Percentiles rank a stretch among this genome's conserved stretches.
These are phyloP conservation scores for Leccinum subgranulosum DNA, from an alignment of 768 basidiomycete species.

Conservation along the genomic window DNA sequence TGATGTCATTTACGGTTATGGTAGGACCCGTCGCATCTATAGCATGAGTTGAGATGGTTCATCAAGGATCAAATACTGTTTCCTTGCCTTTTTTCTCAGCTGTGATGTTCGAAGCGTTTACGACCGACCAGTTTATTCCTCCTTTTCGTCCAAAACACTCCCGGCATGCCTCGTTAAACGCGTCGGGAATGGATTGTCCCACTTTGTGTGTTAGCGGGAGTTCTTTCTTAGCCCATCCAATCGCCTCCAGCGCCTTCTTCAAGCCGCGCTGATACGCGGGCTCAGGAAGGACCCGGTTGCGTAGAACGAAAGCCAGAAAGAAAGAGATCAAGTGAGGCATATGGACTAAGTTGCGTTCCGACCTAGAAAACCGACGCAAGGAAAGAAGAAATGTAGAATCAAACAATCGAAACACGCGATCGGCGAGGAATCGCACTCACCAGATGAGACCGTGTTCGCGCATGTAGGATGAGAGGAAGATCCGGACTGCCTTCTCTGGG, in stretches of 20 bases:
- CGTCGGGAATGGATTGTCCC: constrained; percentile 38
- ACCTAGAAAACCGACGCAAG: constrained; percentile 28
- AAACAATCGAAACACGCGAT: neutral
- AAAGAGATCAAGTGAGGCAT: constrained; percentile 55
- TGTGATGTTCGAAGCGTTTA: constrained; percentile 4
- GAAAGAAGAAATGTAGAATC: neutral
- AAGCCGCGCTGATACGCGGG: constrained; percentile 42
- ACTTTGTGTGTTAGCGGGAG: constrained; percentile 42
- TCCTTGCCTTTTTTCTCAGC: constrained; percentile 8
- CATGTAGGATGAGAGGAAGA: constrained; percentile 72
- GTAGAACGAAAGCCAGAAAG: constrained; percentile 60
- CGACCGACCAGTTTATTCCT: constrained; percentile 35
- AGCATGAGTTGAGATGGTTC: constrained; percentile 3
- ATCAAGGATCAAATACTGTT: neutral
- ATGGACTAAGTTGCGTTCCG: constrained; percentile 45
- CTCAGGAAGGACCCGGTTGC: constrained; percentile 53
- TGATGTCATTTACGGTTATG: constrained; percentile 16
- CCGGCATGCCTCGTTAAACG: constrained; percentile 47
- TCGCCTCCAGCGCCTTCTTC: constrained; percentile 43
- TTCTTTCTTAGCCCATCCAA: constrained; percentile 39
- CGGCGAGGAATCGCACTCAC: constrained; percentile 35
- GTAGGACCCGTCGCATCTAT: constrained; percentile 8
- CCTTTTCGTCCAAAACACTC: constrained; percentile 48
- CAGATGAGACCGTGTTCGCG: constrained; percentile 66
- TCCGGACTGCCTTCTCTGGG: constrained; percentile 53